Conservation (phyloP, 495 filamentous ascomycete genomes). For the Xylaria venustula region DNA sequence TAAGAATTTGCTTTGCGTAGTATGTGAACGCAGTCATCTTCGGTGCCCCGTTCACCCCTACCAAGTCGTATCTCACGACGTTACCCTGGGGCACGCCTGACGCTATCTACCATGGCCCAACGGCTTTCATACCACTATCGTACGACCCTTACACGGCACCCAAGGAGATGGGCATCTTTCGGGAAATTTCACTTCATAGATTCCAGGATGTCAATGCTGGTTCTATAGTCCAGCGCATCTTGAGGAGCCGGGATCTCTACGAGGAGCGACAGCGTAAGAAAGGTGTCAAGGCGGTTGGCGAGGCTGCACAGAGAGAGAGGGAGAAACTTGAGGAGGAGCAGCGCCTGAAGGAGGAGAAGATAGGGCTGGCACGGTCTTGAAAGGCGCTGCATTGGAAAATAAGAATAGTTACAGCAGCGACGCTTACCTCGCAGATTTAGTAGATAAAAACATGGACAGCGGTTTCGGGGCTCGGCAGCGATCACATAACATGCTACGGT, state of each 20-base stretch:
- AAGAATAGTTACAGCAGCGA: not conserved
- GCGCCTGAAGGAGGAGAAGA: conserved; percentile 35
- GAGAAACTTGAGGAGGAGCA: conserved; percentile 57
- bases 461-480: not conserved
- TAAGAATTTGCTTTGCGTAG: conserved; percentile 40
- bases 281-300: conserved; percentile 73
- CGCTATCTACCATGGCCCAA: conserved; percentile 92
- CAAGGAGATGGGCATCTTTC: conserved; percentile 76
- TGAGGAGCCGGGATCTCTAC: conserved; percentile 79
- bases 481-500: not conserved
- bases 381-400: not conserved
- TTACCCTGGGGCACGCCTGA: conserved; percentile 74
- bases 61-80: conserved; percentile 66
- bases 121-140: conserved; percentile 81
- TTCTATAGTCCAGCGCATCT: conserved; percentile 85
- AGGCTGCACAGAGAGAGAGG: conserved; percentile 56
- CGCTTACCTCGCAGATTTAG: not conserved
- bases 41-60: conserved; percentile 83
- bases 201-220: conserved; percentile 88
- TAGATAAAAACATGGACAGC: not conserved
- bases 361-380: conserved; percentile 1
- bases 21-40: conserved; percentile 86
- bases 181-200: conserved; percentile 66
- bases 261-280: conserved; percentile 89
- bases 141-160: conserved; percentile 83